These are phyloP conservation scores for Suillus bovinus DNA, from an alignment of 768 basidiomycete genomes.

Conservation along the genomic window DNA sequence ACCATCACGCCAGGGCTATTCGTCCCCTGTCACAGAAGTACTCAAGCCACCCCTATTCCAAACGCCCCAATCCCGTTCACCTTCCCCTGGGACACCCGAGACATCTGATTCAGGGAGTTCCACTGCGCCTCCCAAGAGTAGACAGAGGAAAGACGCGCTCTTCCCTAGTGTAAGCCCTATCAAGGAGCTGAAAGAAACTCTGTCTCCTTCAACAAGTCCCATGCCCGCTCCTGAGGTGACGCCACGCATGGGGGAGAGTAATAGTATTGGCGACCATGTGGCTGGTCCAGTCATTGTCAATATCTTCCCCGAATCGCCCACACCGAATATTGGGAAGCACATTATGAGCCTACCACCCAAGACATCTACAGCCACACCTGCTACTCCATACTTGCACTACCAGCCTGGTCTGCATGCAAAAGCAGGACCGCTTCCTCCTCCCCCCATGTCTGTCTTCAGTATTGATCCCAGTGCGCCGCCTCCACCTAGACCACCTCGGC, in stretches of 20 bases:
- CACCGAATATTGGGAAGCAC: constrained; percentile 11
- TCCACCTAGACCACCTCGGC: constrained; percentile 60
- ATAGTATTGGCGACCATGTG: constrained; percentile 59
- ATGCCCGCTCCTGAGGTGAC: constrained; percentile 42
- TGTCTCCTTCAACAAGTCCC: constrained; percentile 4
- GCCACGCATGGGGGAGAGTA: constrained; percentile 62
- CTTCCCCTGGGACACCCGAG: constrained; percentile 32
- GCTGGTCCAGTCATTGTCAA: constrained; percentile 62
- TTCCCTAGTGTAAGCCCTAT: constrained; percentile 31
- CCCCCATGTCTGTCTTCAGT: constrained; percentile 57
- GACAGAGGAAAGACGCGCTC: constrained; percentile 37
- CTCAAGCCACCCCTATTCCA: constrained; percentile 40
- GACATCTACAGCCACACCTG: constrained; percentile 26
- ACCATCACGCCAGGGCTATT: constrained; percentile 30
- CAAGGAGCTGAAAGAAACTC: constrained; percentile 25
- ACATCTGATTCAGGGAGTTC: constrained; percentile 34
- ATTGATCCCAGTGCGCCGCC: constrained; percentile 51
- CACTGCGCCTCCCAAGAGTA: constrained; percentile 18
- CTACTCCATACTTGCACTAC: constrained; percentile 54
- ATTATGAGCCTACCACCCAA: constrained; percentile 23
- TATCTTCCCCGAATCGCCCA: constrained; percentile 38
- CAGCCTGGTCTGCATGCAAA: constrained; percentile 70
- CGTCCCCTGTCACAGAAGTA: constrained; percentile 26
- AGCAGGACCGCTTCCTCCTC: constrained; percentile 72
- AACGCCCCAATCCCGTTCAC: constrained; percentile 37